Evolutionary conservation across 2,329 filamentous ascomycete genomes (phyloP), one percentile per base, ranked within the genome.

Genomic region (Fusarium chaquense): DNA sequence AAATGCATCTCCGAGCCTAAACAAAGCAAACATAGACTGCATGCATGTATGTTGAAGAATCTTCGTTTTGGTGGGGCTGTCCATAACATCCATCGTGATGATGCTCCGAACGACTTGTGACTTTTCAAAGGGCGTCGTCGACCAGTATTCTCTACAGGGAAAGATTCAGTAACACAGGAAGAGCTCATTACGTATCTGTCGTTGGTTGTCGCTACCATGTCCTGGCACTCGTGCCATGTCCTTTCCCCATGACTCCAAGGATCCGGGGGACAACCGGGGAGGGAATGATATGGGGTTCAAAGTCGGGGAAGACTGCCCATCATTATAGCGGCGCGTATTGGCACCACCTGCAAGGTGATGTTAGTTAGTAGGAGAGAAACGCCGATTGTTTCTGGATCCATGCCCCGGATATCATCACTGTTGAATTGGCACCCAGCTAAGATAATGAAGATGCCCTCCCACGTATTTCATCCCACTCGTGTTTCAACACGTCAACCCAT

Each of bases 271-370:
- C 28, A 60, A 33, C 54, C 45, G 30, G 62, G 62, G 49, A 45
- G 24, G 36, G 35, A 43, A 62, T 35, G 33, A 67, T 54, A 53
- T 35, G 56, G 64, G 61, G 62, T 28, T 41, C 32, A 36, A 47
- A 52, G 52, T 67, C 33, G 62, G 67, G 65, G 66, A 51, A 64
- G 54, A 53, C 38, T 43, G 26, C 7, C 40, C 40, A 47, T 70
- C 30, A 46, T 35, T 38, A 54, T 61, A 52, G 62, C 41, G 41
- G 53, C 50, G 38, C 33, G 33, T n/a, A 7, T 53, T 35, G 45
- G 24, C 28, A 41, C 49, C 38, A 33, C 50, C 43, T 56, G 43
- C 47, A 49, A 26, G 28, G 46, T 28, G 26, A 51, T 49, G 40
- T 40, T 33, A 51, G 40, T 40, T 33, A 58, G 41, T 38, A 49